A percentile compares a stretch with the other conserved stretches of the same genome.
These are phyloP conservation scores for Podosphaera xanthii DNA, from an alignment of 2,329 filamentous ascomycete genomes.

Conservation along the genomic window DNA sequence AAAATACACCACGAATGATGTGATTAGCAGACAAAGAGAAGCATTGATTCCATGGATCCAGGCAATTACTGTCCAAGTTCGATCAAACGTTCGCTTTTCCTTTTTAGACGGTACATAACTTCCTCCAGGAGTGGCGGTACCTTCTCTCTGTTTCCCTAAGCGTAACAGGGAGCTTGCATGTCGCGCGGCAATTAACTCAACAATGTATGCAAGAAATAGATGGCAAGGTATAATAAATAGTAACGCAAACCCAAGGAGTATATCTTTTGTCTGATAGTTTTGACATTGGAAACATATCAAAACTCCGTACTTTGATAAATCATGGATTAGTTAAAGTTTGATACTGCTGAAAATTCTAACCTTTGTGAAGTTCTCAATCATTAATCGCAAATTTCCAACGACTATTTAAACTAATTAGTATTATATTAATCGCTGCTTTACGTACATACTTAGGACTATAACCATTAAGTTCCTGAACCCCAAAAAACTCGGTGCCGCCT, in stretches of 20 bases:
- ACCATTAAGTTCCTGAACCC: slow-evolving; percentile 95
- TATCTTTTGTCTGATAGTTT: slow-evolving; percentile 59
- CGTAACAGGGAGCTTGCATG: slow-evolving; percentile 50
- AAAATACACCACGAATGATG: slow-evolving; percentile 72
- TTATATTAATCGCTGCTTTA: neutral
- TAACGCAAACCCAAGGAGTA: slow-evolving; percentile 51
- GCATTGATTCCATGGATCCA: slow-evolving; percentile 68
- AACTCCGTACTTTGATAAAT: slow-evolving; percentile 47
- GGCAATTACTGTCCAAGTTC: slow-evolving; percentile 61
- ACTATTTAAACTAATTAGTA: slow-evolving; percentile 26
- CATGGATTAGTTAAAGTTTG: slow-evolving; percentile 5
- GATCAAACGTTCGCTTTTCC: slow-evolving; percentile 40
- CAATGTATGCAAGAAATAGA: slow-evolving; percentile 70
- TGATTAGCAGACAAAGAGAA: slow-evolving; percentile 55
- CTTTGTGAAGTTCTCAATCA: slow-evolving; percentile 95
- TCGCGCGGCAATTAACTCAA: slow-evolving; percentile 63
- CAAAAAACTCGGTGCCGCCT: slow-evolving; percentile 56
- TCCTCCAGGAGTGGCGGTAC: slow-evolving; percentile 15
- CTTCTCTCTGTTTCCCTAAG: slow-evolving; percentile 22
- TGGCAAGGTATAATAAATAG: slow-evolving; percentile 81
- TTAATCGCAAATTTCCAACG: slow-evolving; percentile 75
- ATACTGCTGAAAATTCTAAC: slow-evolving; percentile 20
- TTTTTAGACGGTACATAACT: slow-evolving; percentile 17
- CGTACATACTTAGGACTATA: slow-evolving; percentile 51
- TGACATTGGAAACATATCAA: slow-evolving; percentile 81